These are phyloP conservation scores for Stevia rebaudiana DNA, from an alignment of 140 eudicot genomes.

Conservation along the genomic window DNA sequence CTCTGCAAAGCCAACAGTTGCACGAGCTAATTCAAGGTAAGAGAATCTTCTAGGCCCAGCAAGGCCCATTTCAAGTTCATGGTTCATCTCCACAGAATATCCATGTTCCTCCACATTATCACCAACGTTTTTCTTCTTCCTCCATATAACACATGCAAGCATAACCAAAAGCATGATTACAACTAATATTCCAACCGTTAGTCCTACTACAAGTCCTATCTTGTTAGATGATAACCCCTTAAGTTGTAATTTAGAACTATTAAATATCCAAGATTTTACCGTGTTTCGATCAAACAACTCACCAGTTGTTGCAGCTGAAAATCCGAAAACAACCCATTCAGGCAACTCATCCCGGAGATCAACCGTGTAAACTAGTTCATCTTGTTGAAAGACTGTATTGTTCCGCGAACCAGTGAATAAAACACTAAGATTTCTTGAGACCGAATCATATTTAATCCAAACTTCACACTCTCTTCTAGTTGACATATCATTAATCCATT, in stretches of 20 bases:
- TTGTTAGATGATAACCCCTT: background rate
- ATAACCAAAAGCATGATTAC: background rate
- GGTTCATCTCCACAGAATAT: background rate
- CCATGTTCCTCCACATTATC: background rate
- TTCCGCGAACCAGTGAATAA: background rate
- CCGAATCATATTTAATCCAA: background rate
- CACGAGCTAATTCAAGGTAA: background rate
- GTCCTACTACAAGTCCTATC: background rate
- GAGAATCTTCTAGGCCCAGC: background rate
- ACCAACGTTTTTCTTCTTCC: background rate
- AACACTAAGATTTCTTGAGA: background rate
- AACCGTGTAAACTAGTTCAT: background rate
- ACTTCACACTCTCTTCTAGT: background rate
- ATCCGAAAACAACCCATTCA: constrained; percentile 12
- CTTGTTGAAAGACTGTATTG: background rate
- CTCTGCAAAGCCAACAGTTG: background rate
- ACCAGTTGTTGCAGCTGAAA: background rate
- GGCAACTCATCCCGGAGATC: constrained; percentile 6
- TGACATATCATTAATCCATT: background rate
- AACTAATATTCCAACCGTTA: background rate
- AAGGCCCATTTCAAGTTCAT: background rate
- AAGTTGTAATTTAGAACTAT: background rate
- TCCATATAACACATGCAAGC: constrained; percentile 2
- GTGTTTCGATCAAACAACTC: background rate
- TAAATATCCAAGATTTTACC: constrained; percentile 9